These are phyloP conservation scores for Trametes versicolor DNA, from an alignment of 1,284 basidiomycete species.

Conservation along the genomic window DNA sequence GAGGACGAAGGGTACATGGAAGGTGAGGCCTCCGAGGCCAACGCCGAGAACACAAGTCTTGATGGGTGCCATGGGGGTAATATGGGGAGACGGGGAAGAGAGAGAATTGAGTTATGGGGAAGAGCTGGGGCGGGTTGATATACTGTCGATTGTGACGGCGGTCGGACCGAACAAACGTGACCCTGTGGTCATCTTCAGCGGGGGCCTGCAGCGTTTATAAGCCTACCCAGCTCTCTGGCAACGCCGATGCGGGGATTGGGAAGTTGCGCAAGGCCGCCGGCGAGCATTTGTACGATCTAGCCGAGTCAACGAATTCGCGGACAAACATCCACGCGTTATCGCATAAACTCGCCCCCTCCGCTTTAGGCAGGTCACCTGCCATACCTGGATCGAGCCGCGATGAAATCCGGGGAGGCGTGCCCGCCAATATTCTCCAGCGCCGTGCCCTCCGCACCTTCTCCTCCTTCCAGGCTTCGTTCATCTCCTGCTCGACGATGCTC, in stretches of 20 bases:
- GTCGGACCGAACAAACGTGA: constrained; percentile 19
- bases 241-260: too few species aligned
- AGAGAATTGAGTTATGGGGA: background rate
- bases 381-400: constrained; percentile 1
- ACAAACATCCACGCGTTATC: constrained; percentile 1
- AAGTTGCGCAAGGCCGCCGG: too few species aligned
- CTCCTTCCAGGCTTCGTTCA: constrained; percentile 6
- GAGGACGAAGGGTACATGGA: constrained; percentile 83
- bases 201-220: constrained; percentile 12
- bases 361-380: constrained; percentile 21
- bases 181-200: background rate
- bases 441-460: constrained; percentile 1
- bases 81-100: background rate
- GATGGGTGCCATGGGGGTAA: constrained; percentile 56
- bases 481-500: constrained; percentile 11
- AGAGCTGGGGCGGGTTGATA: background rate
- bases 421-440: constrained; percentile 9
- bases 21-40: constrained; percentile 78
- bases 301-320: background rate
- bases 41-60: constrained; percentile 79
- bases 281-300: background rate
- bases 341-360: background rate
- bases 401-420: constrained; percentile 18
- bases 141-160: constrained; percentile 7
- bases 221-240: background rate